phyloP scores from a whole-genome alignment of 192 early-diverging fungal species.

The Paraglomus brasilianum region DNA sequence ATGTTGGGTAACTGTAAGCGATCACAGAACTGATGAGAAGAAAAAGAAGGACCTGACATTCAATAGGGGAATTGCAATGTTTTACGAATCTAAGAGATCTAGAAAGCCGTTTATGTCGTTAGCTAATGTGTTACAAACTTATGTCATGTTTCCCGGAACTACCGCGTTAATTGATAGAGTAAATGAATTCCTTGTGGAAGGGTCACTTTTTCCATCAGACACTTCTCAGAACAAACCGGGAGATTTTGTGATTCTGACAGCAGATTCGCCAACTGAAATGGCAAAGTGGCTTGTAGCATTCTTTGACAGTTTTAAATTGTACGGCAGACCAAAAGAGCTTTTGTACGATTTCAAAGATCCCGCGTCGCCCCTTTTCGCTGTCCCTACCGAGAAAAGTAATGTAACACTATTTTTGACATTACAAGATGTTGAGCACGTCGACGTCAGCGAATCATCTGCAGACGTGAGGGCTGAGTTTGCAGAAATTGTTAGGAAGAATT shows the following conservation, averaged over 20 bases:
- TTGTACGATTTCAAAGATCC: slow-evolving; percentile 37
- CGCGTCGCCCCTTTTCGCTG: slow-evolving; percentile 24
- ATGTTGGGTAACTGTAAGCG: slow-evolving; percentile 52
- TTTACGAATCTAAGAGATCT: slow-evolving; percentile 52
- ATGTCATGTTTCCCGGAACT: slow-evolving; percentile 55
- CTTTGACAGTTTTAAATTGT: slow-evolving; percentile 46
- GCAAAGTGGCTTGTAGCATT: slow-evolving; percentile 43
- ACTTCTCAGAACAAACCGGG: slow-evolving; percentile 14
- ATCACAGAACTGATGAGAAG: slow-evolving; percentile 51
- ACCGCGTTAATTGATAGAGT: slow-evolving; percentile 42
- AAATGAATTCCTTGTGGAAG: slow-evolving; percentile 43
- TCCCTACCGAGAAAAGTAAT: slow-evolving; percentile 19
- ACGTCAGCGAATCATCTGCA: slow-evolving; percentile 37
- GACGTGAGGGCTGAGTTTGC: slow-evolving; percentile 46
- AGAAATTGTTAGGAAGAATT: slow-evolving; percentile 36
- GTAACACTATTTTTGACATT: slow-evolving; percentile 24
- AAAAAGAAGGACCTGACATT: slow-evolving; percentile 46
- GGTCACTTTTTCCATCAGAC: slow-evolving; percentile 32
- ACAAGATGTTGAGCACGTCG: slow-evolving; percentile 19
- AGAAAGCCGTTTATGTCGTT: slow-evolving; percentile 50
- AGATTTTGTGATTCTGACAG: slow-evolving; percentile 35
- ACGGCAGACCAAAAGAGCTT: slow-evolving; percentile 42
- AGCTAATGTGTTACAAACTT: slow-evolving; percentile 54
- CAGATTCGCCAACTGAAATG: slow-evolving; percentile 37
- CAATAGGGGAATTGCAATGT: slow-evolving; percentile 47